Conservation (phyloP, 208 protist genomes). For the Trypanosoma cruzi region DNA sequence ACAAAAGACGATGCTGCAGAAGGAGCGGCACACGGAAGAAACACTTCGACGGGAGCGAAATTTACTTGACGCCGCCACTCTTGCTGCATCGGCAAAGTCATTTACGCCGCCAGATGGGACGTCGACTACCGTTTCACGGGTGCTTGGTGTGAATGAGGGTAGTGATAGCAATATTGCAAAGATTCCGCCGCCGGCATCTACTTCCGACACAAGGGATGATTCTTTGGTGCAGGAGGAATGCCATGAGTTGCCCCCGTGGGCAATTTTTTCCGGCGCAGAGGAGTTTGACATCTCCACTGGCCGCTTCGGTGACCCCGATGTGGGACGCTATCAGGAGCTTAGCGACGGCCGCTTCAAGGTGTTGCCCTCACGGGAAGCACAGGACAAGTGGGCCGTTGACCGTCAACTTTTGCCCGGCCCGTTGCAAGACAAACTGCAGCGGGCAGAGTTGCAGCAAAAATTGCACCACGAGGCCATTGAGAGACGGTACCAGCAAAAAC, state of each 20-base stretch:
- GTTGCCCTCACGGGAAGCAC: slow-evolving; percentile 61
- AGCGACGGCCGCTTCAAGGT: slow-evolving; percentile 81
- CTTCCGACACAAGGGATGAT: background rate
- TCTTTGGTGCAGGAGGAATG: background rate
- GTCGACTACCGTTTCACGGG: slow-evolving; percentile 35
- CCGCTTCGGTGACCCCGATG: slow-evolving; percentile 71
- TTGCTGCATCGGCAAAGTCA: slow-evolving; percentile 69
- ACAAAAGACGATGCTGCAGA: slow-evolving; percentile 46
- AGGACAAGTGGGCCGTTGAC: slow-evolving; percentile 72
- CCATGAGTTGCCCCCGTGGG: slow-evolving; percentile 87
- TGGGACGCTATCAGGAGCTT: slow-evolving; percentile 80
- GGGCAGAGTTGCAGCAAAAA: slow-evolving; percentile 60
- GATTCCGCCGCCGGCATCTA: background rate
- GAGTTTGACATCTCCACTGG: slow-evolving; percentile 85
- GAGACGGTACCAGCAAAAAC: slow-evolving; percentile 59
- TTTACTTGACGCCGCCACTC: slow-evolving; percentile 55
- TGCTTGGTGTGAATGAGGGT: slow-evolving; percentile 27
- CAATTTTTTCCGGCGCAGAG: slow-evolving; percentile 66
- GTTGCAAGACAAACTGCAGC: slow-evolving; percentile 65
- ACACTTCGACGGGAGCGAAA: slow-evolving; percentile 63
- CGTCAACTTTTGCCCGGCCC: slow-evolving; percentile 64
- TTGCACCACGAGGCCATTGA: slow-evolving; percentile 60
- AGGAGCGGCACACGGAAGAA: slow-evolving; percentile 58
- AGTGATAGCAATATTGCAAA: background rate
- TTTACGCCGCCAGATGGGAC: slow-evolving; percentile 38